These are phyloP conservation scores for Phlyctochytrium bullatum DNA, from an alignment of 192 early-diverging fungal species.

Conservation along the genomic window DNA sequence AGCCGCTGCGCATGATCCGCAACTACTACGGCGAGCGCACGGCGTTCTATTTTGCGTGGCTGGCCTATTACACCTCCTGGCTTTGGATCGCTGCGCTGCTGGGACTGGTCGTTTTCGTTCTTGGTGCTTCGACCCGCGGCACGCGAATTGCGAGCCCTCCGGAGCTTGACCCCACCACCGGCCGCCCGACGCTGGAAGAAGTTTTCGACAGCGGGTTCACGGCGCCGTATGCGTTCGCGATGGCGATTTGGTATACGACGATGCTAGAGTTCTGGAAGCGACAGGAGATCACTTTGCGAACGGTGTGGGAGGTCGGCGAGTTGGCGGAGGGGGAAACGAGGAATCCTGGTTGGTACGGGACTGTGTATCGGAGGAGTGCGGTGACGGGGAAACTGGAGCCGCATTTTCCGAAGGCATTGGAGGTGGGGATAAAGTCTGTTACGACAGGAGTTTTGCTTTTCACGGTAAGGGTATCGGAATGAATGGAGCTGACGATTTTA, in stretches of 20 bases:
- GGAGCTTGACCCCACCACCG: too few species aligned
- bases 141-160: too few species aligned
- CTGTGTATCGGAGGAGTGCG: slow-evolving; percentile 41
- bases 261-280: slow-evolving; percentile 68
- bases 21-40: not conserved
- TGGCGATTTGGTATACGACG: slow-evolving; percentile 56
- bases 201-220: slow-evolving; percentile 59
- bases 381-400: slow-evolving; percentile 49
- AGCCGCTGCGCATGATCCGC: not conserved
- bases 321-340: slow-evolving; percentile 45
- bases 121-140: not conserved
- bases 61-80: not conserved
- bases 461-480: not conserved
- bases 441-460: not conserved
- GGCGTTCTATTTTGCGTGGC: not conserved
- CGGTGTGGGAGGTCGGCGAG: slow-evolving; percentile 41
- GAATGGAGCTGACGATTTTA: too few species aligned
- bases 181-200: not conserved
- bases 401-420: slow-evolving; percentile 3
- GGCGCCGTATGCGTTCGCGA: slow-evolving; percentile 56
- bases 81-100: not conserved
- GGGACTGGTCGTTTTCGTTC: not conserved
- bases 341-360: slow-evolving; percentile 58
- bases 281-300: slow-evolving; percentile 22
- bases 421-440: not conserved